Base-by-base conservation (phyloP, 805 yeast genomes). In the Spathaspora girioi region DNA sequence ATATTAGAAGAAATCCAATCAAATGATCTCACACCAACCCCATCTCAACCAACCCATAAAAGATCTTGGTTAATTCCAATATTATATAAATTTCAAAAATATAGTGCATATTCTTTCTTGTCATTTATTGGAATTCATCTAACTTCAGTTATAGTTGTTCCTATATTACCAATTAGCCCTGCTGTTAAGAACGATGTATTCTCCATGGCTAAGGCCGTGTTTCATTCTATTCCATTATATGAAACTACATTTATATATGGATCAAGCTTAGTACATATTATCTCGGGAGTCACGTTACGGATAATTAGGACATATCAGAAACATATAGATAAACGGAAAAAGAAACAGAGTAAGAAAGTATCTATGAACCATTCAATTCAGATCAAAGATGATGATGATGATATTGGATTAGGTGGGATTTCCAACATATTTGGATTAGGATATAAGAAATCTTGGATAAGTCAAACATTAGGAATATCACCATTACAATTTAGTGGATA, bases 401-500 rank as follows among this genome's bases (percentile, higher is more conserved):
- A 75, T 47, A 67, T 71, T 32, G 89, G 89, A 0, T 65, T 84
- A n/a, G 86, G 86, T 6, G 89, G 89, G 1, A 69, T 84, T 43
- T 66, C 78, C 1, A 71, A 81, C n/a, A 53, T 81, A 9, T 56
- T 83, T 14, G 88, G 88, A 0, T 61, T 81, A 18, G 87, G 87
- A 1, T 67, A 78, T 23, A 72, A 77, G 54, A 73, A 68, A 52
- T 76, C 84, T 5, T 62, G 73, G 50, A 71, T 78, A 5, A 72
- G 74, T 15, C 65, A 71, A 46, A 60, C 58, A 38, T 60, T 79
- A 10, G 54, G 79, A 5, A 68, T 87, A 1, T 62, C 70, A 9
- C 89, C 90, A 2, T 63, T 83, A 18, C 72, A 81, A 19, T 75
- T 84, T 49, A 71, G 86, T 2, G 94, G 94, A 0, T 82, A 81